Evolutionary conservation across 1,139 yeast species (phyloP), one percentile per base, ranked within the genome.

Genomic region (Magnusiomyces suaveolens): DNA sequence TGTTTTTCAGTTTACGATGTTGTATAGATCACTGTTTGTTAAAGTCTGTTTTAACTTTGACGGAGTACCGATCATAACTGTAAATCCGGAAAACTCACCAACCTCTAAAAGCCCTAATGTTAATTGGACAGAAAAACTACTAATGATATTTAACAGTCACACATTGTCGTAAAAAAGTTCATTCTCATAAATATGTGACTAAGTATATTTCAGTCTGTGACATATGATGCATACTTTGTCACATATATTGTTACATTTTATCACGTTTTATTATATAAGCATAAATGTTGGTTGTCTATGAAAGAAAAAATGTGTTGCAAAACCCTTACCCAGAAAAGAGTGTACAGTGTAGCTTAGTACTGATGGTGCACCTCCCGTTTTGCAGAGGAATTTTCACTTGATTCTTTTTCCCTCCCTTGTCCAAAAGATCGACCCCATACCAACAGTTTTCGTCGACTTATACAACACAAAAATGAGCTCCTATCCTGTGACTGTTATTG

Each of bases 401-500:
- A 33, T 47, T 47, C 43, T 39, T 29, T 32, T 24, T 36, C 50
- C 29, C 29, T 47, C 26, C 29, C 50, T 21, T 23, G 26, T 10
- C 32, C 29, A 20, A 25, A 12, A 43, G 32, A 47, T 47, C 50
- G 50, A 47, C 50, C n/a, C 50, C 29, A 36, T 47, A 47, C 29
- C 50, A 47, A 32, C 50, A 32, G 50, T 47, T 47, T 33, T 36
- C 50, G 50, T 47, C 50, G 50, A 55, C 55, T 46, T 38, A 50
- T 32, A 52, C 44, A 52, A 46, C 52, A 52, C 51, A 49, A 46
- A 48, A 54, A 55, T 55, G 57, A 55, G 57, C 56, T 48, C 57
- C 44, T 49, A 51, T 43, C 54, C 57, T 51, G 57, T 53, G 43
- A 53, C 52, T 47, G 57, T 55, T 55, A 55, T 55, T 53, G 57